Conservation (phyloP, 768 basidiomycete genomes). For the Rhodosporidiobolus sp. region DNA sequence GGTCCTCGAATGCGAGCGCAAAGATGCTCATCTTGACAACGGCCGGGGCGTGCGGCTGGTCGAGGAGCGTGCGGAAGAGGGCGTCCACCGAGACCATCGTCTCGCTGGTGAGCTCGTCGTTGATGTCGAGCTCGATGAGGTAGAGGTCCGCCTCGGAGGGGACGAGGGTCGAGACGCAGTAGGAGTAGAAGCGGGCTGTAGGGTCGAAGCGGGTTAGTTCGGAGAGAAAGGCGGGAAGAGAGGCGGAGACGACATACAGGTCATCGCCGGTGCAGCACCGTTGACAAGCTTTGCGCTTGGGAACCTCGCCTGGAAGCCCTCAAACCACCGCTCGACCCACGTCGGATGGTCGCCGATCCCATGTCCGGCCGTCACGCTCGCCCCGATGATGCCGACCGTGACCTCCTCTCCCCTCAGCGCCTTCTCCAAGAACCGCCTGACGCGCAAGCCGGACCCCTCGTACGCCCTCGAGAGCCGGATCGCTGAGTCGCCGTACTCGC, state of each 20-base stretch:
- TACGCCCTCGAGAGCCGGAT: constrained; percentile 37
- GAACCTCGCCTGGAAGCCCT: constrained; percentile 14
- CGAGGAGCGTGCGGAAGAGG: too few relatives aligned
- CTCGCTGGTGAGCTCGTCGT: too few relatives aligned
- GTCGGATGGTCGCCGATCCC: background rate
- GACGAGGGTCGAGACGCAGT: too few relatives aligned
- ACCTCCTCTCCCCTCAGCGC: constrained; percentile 38
- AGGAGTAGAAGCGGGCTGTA: too few relatives aligned
- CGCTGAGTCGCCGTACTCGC: constrained; percentile 37
- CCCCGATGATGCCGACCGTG: constrained; percentile 38
- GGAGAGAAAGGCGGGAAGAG: background rate
- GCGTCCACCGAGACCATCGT: too few relatives aligned
- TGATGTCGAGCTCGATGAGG: too few relatives aligned
- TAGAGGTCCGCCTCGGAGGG: too few relatives aligned
- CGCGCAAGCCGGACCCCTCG: constrained; percentile 36
- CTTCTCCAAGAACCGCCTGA: constrained; percentile 39
- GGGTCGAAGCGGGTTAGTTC: background rate
- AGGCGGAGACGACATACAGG: background rate
- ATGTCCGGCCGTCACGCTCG: constrained; percentile 28
- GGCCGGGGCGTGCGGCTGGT: too few relatives aligned
- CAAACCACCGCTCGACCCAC: constrained; percentile 18
- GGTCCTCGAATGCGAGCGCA: constrained; percentile 13
- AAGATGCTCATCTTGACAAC: constrained; percentile 8
- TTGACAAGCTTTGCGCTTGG: constrained; percentile 10
- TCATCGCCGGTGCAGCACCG: constrained; percentile 5